Percentiles rank a stretch among this genome's conserved stretches.
These are phyloP conservation scores for Rhododendron molle DNA, from an alignment of 148 eudicot genomes.

Conservation along the genomic window DNA sequence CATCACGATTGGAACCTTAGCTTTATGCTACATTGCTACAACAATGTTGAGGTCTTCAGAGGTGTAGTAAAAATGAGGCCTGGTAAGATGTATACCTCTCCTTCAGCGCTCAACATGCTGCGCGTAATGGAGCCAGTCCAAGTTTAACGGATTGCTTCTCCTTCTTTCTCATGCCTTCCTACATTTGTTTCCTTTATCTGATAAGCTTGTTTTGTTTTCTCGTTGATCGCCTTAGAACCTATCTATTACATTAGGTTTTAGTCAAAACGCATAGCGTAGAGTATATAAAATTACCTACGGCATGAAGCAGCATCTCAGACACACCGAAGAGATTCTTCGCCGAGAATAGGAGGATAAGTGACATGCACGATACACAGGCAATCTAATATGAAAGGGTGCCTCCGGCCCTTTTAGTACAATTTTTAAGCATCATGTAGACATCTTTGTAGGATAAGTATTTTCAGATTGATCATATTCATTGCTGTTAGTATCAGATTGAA, in stretches of 20 bases:
- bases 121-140: background rate
- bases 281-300: background rate
- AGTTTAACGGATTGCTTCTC: background rate
- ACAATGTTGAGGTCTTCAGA: conserved; percentile 82
- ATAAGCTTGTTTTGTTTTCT: too few species aligned
- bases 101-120: background rate
- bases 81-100: background rate
- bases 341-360: background rate
- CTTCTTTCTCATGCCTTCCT: background rate
- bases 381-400: background rate
- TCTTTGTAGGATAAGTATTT: background rate
- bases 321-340: background rate
- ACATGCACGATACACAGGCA: background rate
- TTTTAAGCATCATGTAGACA: background rate
- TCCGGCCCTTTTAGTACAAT: background rate
- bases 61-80: conserved; percentile 93
- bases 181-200: too few species aligned
- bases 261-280: background rate
- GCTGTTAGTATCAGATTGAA: background rate
- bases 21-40: conserved; percentile 57
- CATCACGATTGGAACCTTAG: conserved; percentile 81
- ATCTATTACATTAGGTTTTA: background rate
- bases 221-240: too few species aligned
- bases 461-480: background rate
- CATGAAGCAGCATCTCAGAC: background rate